Conservation (phyloP, 2,329 filamentous ascomycete species). For the Diaporthe caulivora region DNA sequence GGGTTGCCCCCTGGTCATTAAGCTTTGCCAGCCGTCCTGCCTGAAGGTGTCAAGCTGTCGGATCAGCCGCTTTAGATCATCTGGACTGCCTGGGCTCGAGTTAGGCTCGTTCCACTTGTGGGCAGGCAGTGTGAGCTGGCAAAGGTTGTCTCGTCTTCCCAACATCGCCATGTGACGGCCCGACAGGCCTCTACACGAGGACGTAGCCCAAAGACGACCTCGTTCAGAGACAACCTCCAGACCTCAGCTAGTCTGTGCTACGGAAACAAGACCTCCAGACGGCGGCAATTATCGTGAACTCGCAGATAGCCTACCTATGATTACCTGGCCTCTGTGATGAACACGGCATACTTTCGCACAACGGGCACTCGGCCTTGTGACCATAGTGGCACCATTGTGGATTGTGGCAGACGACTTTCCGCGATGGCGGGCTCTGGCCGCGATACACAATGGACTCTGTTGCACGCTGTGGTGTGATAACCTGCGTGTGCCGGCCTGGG, state of each 20-base stretch:
- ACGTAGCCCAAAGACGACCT: background rate
- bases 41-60: conserved; percentile 11
- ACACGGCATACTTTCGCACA: background rate
- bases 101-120: background rate
- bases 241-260: background rate
- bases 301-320: background rate
- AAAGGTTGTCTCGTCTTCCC: background rate
- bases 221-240: background rate
- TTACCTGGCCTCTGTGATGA: background rate
- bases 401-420: background rate
- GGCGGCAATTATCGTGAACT: background rate
- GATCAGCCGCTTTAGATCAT: conserved; percentile 18
- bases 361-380: background rate
- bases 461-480: background rate
- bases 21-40: conserved; percentile 14
- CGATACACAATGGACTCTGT: background rate
- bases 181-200: background rate
- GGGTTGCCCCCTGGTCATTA: conserved; percentile 15
- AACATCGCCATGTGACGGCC: background rate
- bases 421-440: background rate
- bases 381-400: background rate
- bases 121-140: background rate
- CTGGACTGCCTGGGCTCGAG: background rate
- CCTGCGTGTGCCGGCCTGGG: background rate
- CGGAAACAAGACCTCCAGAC: background rate